Base-by-base conservation (phyloP, 2,329 filamentous ascomycete species). In the Monilinia aucupariae region DNA sequence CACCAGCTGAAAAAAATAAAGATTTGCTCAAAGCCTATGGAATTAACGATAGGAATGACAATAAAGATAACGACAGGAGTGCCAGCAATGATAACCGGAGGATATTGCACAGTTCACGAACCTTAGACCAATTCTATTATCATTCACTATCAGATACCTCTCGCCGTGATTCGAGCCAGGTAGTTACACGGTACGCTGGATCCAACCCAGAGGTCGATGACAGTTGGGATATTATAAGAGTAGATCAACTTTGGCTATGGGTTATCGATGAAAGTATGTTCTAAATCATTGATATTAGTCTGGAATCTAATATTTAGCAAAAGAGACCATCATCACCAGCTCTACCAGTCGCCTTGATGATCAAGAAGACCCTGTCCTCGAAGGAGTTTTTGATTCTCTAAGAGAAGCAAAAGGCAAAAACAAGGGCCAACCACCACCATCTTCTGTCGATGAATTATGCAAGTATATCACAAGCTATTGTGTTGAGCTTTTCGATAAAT, bases 201-300 rank as follows among this genome's bases (percentile, higher is more conserved):
- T 12, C 0, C 4, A 22, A 25, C 13, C 5, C 50, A 52, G 30
- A 37, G 8, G n/a, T 8, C 20, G 2, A 32, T 9, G 9, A 34
- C 5, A 12, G 4, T 4, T 52, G 30, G 30, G 30, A 52, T 20
- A 52, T 59, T 64, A 4, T 61, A 53, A 9, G 43, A 32, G 55
- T 61, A 39, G 13, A 63, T 27, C 22, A 56, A 10, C 32, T 55
- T 17, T 55, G 52, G 52, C 30, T 55, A 25, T 55, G 52, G 52
- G 52, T 55, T 7, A 13, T 55, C 25, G 52, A 55, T 41, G 52
- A 55, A 22, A 43, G 52, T 55, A 55, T 20, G 52, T 39, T 25
- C 15, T 25, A 25, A 9, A 25, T 8, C 25, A 43, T 55, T 22
- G 9, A 30, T 41, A 17, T 22, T 15, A 10, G 15, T 17, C 22